Evolutionary conservation across 129 eudicot species (phyloP).

Genomic region (Rutidosis leptorrhynchoides): DNA sequence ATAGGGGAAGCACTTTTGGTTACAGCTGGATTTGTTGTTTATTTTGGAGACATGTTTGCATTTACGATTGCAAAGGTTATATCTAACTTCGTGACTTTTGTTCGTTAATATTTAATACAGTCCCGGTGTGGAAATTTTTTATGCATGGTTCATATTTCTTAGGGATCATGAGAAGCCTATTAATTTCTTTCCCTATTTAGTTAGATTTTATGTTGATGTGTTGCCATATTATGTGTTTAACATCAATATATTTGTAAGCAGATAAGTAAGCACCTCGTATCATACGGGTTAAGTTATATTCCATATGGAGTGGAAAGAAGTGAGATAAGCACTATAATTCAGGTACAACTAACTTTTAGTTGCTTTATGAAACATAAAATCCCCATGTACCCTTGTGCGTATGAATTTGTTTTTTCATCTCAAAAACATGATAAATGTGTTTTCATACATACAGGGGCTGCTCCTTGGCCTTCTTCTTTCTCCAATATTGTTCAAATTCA

Average conservation of each 20-base stretch:
- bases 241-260: conserved; percentile 25
- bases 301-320: conserved; percentile 49
- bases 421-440: background rate
- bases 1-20: conserved; percentile 91
- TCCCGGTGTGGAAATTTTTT: background rate
- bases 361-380: background rate
- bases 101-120: background rate
- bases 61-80: conserved; percentile 57
- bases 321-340: conserved; percentile 71
- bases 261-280: conserved; percentile 37
- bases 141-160: background rate
- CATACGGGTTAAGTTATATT: conserved; percentile 25
- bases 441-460: conserved; percentile 59
- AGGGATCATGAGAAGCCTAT: background rate
- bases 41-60: conserved; percentile 80
- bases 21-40: conserved; percentile 74
- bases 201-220: background rate
- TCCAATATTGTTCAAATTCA: conserved; percentile 56
- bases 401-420: background rate
- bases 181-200: background rate
- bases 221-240: conserved; percentile 13
- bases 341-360: conserved; percentile 41
- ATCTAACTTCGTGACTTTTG: background rate
- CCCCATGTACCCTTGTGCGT: background rate
- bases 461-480: conserved; percentile 79